Evolutionary conservation across 305 asterid species (phyloP), one percentile per base, ranked within the genome.

Genomic region (Solanum hybrid): DNA sequence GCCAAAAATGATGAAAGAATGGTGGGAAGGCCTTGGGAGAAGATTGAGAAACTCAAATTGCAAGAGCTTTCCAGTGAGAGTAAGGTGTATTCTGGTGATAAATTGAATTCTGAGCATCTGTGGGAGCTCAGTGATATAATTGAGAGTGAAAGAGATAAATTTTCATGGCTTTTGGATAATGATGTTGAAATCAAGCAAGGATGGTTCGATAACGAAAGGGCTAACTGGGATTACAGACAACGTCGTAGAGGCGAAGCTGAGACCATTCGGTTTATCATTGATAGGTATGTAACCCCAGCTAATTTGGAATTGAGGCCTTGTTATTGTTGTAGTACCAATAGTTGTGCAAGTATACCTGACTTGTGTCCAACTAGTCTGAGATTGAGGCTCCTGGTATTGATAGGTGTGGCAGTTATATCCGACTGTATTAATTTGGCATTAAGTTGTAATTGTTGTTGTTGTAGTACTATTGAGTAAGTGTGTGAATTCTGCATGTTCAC

Each of bases 1-100:
- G 82, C 86, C 35, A 91, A 37, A 4, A 85, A 85, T 77, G 93
- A 24, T 73, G 90, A 78, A 90, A 94, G 92, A 88, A 90, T 95
- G 91, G 94, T 94, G 90, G 99, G 99, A 37, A 92, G 89, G 92
- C 99, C 99, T 40, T 96, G 99, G 99, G 99, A 97, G 93, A 89
- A 96, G 38, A 85, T 94, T 89, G 98, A 94, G 92, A 93, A 89
- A 94, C 92, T 94, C 89, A 93, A 92, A 69, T 91, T 95, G 94
- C 91, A 94, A 81, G 97, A 95, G 90, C 92, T 95, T 14, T 92
- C 94, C 5, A 91, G 93, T 71, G 96, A 91, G 87, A 92, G 86
- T 40, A 72, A 26, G 72, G 96, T 92, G 90, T 92, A 92, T 89
- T 88, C 75, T 37, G 96, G 96, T 22, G 95, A 91, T 51, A 93